These are phyloP conservation scores for Ramalina intermedia DNA, from an alignment of 495 filamentous ascomycete species.

Conservation along the genomic window DNA sequence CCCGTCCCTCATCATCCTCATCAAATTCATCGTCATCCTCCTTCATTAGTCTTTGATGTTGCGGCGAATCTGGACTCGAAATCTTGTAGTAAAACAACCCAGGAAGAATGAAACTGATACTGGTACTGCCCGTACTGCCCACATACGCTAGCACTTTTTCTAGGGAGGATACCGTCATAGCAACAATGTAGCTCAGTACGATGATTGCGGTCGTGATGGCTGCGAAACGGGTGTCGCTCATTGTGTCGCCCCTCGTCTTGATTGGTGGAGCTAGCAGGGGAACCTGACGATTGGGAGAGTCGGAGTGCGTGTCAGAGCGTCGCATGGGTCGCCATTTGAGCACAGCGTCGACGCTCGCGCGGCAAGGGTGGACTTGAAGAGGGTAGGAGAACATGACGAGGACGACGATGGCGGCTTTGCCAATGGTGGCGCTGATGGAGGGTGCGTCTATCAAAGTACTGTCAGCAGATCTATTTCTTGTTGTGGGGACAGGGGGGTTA, in stretches of 20 bases:
- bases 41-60: conserved; percentile 73
- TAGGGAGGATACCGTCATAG: conserved; percentile 79
- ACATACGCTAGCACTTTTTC: conserved; percentile 90
- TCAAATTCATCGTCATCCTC: conserved; percentile 59
- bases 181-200: conserved; percentile 67
- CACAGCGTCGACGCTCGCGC: conserved; percentile 84
- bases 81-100: conserved; percentile 99
- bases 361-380: conserved; percentile 86
- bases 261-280: conserved; percentile 25
- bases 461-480: conserved; percentile 2
- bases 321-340: conserved; percentile 73
- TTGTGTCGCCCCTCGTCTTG: conserved; percentile 33
- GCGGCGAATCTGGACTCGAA: conserved; percentile 63
- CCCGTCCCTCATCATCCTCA: conserved; percentile 27
- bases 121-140: conserved; percentile 82
- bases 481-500: background rate
- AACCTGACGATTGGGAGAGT: conserved; percentile 30
- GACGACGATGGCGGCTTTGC: conserved; percentile 85
- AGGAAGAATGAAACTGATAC: conserved; percentile 91
- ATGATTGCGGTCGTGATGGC: conserved; percentile 76
- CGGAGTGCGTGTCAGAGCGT: conserved; percentile 7
- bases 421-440: conserved; percentile 75
- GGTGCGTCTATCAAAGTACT: conserved; percentile 38
- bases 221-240: conserved; percentile 82
- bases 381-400: conserved; percentile 96